A percentile compares a stretch with the other conserved stretches of the same genome.
phyloP scores from a whole-genome alignment of 208 protist genomes.

The Leishmania amazonensis region DNA sequence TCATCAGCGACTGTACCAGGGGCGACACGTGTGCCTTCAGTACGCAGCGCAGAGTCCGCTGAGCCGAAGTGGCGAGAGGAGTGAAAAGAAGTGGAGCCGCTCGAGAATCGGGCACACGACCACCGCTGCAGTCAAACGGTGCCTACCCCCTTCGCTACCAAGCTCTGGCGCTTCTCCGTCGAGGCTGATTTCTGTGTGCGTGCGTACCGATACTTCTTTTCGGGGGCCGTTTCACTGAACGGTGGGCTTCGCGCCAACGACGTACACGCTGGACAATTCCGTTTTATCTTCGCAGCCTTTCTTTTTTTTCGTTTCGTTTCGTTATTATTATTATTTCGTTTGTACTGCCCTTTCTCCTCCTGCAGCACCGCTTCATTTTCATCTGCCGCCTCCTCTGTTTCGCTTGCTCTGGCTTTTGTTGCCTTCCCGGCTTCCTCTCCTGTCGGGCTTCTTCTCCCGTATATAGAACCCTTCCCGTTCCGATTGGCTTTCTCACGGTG shows the following conservation, averaged over 20 bases:
- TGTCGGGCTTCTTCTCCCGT: no score
- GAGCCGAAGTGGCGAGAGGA: not conserved
- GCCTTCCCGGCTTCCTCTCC: no score
- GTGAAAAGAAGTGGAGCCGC: not conserved
- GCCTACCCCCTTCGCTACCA: not conserved
- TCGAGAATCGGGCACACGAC: not conserved
- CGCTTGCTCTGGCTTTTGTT: not conserved
- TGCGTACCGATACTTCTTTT: not conserved
- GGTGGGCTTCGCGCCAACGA: not conserved
- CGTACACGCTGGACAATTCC: not conserved
- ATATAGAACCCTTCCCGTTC: not conserved
- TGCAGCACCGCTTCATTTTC: not conserved
- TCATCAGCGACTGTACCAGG: not conserved
- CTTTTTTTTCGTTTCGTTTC: not conserved
- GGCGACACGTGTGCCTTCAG: not conserved
- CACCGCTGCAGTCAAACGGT: not conserved
- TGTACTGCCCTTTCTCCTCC: not conserved
- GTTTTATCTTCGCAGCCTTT: not conserved
- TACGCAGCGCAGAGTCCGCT: not conserved
- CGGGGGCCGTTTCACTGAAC: not conserved
- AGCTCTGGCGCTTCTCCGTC: not conserved
- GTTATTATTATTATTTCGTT: no score
- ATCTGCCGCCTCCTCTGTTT: not conserved
- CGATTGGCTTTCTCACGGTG: not conserved
- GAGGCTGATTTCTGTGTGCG: not conserved